A percentile compares a stretch with the other conserved stretches of the same genome.
Conservation (phyloP, 129 eudicot genomes). For the Smallanthus sonchifolius region DNA sequence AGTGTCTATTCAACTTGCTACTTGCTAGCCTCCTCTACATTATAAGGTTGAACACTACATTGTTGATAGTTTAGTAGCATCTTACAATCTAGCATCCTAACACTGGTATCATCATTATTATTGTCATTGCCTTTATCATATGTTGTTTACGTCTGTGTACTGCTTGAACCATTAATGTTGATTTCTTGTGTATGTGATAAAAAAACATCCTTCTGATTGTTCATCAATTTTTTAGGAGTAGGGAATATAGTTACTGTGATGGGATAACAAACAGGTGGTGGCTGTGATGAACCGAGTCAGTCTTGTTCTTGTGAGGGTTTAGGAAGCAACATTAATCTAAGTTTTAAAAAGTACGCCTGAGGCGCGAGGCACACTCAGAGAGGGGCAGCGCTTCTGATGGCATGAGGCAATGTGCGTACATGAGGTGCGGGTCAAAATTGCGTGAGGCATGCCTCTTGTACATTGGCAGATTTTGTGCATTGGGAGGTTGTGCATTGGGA, state of each 20-base stretch:
- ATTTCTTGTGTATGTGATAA: not conserved
- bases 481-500: too few species aligned
- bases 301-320: not conserved
- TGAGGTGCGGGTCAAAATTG: too few species aligned
- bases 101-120: not conserved
- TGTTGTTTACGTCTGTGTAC: not conserved
- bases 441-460: too few species aligned
- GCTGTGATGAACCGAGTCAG: not conserved
- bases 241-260: not conserved
- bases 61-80: not conserved
- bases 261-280: conserved; percentile 7
- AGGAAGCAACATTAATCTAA: too few species aligned
- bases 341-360: too few species aligned
- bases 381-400: too few species aligned
- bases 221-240: not conserved
- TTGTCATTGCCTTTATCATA: not conserved
- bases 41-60: not conserved
- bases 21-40: not conserved
- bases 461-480: too few species aligned
- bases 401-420: too few species aligned
- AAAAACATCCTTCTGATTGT: not conserved
- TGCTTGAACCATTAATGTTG: not conserved
- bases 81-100: not conserved
- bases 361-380: too few species aligned
- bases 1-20: not conserved